phyloP scores from a whole-genome alignment of 2,329 filamentous ascomycete genomes.

The Orbilia oligospora region DNA sequence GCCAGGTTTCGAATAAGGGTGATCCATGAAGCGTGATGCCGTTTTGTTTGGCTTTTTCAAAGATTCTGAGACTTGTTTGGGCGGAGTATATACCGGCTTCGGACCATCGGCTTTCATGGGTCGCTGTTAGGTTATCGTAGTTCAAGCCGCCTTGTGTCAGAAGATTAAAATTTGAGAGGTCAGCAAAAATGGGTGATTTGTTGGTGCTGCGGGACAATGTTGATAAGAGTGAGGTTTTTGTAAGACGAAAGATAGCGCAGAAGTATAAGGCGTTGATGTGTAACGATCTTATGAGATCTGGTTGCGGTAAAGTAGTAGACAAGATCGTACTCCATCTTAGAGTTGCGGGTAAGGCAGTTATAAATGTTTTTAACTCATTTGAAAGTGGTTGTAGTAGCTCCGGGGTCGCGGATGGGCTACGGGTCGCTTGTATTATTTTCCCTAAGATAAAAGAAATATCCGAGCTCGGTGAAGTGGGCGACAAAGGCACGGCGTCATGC shows the following conservation, averaged over 20 bases:
- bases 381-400: slow-evolving; percentile 50
- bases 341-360: slow-evolving; percentile 27
- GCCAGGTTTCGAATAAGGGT: slow-evolving; percentile 53
- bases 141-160: background rate
- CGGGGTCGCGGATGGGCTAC: slow-evolving; percentile 32
- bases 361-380: slow-evolving; percentile 50
- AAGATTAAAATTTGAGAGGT: slow-evolving; percentile 12
- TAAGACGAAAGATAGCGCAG: slow-evolving; percentile 50
- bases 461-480: slow-evolving; percentile 26
- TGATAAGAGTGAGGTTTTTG: slow-evolving; percentile 36
- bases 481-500: slow-evolving; percentile 22
- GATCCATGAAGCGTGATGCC: slow-evolving; percentile 40
- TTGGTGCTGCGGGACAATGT: slow-evolving; percentile 31
- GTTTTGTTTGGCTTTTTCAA: slow-evolving; percentile 47
- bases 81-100: slow-evolving; percentile 54
- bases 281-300: slow-evolving; percentile 45
- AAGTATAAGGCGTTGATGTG: slow-evolving; percentile 53
- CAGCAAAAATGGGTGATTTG: background rate
- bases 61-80: slow-evolving; percentile 48
- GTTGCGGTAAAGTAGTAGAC: slow-evolving; percentile 31
- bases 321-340: slow-evolving; percentile 46
- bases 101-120: slow-evolving; percentile 47
- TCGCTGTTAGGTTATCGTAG: slow-evolving; percentile 29
- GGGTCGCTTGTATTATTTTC: slow-evolving; percentile 48
- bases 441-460: slow-evolving; percentile 43